Conservation (phyloP, 768 basidiomycete genomes). For the Collybia nuda region DNA sequence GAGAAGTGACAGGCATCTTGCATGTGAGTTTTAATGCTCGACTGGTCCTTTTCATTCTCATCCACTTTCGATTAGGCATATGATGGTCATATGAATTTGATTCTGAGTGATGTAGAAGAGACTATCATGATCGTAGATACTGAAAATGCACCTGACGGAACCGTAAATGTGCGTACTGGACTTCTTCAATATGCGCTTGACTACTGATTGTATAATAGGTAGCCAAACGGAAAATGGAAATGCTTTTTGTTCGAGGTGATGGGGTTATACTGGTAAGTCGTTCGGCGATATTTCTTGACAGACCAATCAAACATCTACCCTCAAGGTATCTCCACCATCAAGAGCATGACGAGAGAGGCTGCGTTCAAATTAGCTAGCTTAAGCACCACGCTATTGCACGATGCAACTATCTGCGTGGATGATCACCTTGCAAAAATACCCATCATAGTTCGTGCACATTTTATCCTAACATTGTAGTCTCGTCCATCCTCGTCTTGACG, state of each 20-base stretch:
- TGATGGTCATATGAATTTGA: constrained; percentile 99
- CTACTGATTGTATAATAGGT: constrained; percentile 46
- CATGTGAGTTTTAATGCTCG: constrained; percentile 60
- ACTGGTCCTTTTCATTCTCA: constrained; percentile 11
- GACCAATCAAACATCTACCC: constrained; percentile 11
- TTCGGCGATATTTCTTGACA: constrained; percentile 5
- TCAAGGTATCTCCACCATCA: constrained; percentile 78
- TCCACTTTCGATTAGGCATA: constrained; percentile 68
- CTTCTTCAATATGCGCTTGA: constrained; percentile 1
- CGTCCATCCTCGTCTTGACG: too few relatives aligned
- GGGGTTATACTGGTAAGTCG: constrained; percentile 88
- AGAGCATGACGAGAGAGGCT: constrained; percentile 45
- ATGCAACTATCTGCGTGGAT: too few relatives aligned
- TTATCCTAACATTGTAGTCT: too few relatives aligned
- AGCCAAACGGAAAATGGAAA: constrained; percentile 92
- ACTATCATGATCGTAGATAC: constrained; percentile 94
- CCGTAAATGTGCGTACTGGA: constrained; percentile 57
- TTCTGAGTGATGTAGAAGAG: constrained; percentile 96
- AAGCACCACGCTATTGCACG: too few relatives aligned
- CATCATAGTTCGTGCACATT: too few relatives aligned
- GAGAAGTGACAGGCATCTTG: constrained; percentile 87
- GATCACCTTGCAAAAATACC: neutral
- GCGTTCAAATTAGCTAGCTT: too few relatives aligned
- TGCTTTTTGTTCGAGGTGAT: constrained; percentile 97
- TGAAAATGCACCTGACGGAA: constrained; percentile 62